Conservation (phyloP, 768 basidiomycete species). For the Naganishia friedmannii region DNA sequence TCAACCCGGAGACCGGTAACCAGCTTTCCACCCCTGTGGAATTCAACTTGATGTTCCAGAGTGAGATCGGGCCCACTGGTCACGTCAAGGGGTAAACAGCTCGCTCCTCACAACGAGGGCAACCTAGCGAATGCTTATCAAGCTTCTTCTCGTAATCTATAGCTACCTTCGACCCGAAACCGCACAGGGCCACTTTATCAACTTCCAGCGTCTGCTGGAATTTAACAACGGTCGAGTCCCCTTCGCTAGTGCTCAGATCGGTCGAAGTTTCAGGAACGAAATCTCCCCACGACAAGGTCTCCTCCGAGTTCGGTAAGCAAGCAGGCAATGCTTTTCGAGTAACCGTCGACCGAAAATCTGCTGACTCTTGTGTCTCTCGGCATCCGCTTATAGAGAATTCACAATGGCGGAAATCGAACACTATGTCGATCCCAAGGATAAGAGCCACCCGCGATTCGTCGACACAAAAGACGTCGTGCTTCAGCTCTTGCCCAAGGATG, state of each 20-base stretch:
- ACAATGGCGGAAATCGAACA: constrained; percentile 99
- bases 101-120: too few species aligned
- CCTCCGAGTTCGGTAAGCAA: constrained; percentile 74
- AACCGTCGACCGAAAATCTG: not conserved
- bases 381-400: constrained; percentile 62
- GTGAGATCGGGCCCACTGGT: constrained; percentile 94
- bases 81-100: constrained; percentile 82
- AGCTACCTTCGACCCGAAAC: constrained; percentile 97
- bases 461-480: constrained; percentile 75
- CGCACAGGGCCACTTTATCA: constrained; percentile 97
- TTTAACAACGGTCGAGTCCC: constrained; percentile 97
- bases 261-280: constrained; percentile 93
- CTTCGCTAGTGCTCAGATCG: constrained; percentile 96
- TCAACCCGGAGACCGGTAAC: constrained; percentile 88
- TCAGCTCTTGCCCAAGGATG: constrained; percentile 72
- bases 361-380: not conserved
- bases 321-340: not conserved
- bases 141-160: not conserved
- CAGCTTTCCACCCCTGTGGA: constrained; percentile 86
- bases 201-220: constrained; percentile 92
- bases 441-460: constrained; percentile 75
- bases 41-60: constrained; percentile 99
- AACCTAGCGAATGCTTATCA: not conserved
- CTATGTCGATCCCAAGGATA: constrained; percentile 91
- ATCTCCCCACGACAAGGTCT: constrained; percentile 95